Evolutionary conservation across 768 basidiomycete genomes (phyloP), one percentile per base, ranked within the genome.

Genomic region (Lentinula sp.): DNA sequence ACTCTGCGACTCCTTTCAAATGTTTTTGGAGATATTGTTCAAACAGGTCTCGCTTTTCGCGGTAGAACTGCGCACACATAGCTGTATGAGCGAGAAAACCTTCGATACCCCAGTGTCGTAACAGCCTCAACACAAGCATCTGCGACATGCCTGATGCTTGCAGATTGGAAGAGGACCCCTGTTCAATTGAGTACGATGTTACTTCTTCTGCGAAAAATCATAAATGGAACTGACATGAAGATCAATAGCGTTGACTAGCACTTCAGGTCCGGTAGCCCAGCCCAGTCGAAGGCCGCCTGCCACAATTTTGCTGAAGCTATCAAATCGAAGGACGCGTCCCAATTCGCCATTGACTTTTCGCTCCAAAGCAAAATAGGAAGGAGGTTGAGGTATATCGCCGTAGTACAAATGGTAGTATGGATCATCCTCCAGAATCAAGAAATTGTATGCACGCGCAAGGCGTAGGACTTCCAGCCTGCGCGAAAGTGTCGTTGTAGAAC

Each of bases 401-500:
- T 87, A 94, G 73, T 92, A 91, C 57, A 93, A 71, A 65, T 85
- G 86, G 68, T 79, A 86, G 68, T 89, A 90, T 0, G 91, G 91
- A 70, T 93, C 91, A 66, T 92, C 91, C 82, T 96, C 94, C 51
- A 96, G 75, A 66, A 97, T 89, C 56, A 96, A 70, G 64, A 96
- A 83, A 66, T 89, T 80, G 70, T 93, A 80, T 66, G 88, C 79
- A 59, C 80, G 78, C 13, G 89, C 86, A 16, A 96, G 78, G 61
- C 78, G 74, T 31, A 96, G 80, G 5, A 92, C 84, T 70, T 87
- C 84, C 70, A 83, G 76, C 42, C 88, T 82, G 54, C 93, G 82
- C 56, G 85, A 81, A 45, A 83, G 72, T 2, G 89, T 79, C 4
- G 88, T 82, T 2, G 92, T 93, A 69, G 83, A 84, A 0, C 94